Evolutionary conservation across 2,329 filamentous ascomycete species (phyloP).

Genomic region (Coleophoma crateriformis): DNA sequence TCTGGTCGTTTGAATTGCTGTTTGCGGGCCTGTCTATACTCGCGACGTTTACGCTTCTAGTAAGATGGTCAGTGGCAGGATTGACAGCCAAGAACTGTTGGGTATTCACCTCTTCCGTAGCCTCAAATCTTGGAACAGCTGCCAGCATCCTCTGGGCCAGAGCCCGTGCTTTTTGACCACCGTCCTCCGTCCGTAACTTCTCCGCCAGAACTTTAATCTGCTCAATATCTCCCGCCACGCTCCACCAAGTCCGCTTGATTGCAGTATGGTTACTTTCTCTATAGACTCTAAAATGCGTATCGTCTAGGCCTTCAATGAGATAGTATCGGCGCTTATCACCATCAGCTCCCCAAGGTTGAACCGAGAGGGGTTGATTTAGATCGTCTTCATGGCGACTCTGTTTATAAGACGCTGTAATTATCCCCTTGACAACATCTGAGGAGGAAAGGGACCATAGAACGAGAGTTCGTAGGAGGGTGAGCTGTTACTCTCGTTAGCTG

Average conservation of each 20-base stretch:
- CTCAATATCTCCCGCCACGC: constrained; percentile 83
- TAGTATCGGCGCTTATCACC: constrained; percentile 91
- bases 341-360: constrained; percentile 87
- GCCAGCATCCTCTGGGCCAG: constrained; percentile 72
- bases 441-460: constrained; percentile 85
- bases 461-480: constrained; percentile 76
- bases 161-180: constrained; percentile 72
- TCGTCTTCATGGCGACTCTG: constrained; percentile 74
- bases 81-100: background rate
- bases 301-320: constrained; percentile 87
- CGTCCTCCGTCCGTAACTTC: constrained; percentile 72
- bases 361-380: constrained; percentile 78
- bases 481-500: constrained; percentile 40
- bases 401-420: constrained; percentile 87
- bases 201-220: constrained; percentile 72
- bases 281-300: constrained; percentile 91
- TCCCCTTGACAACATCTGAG: constrained; percentile 74
- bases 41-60: constrained; percentile 85
- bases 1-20: constrained; percentile 81
- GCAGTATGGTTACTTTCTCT: constrained; percentile 82
- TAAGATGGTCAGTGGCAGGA: background rate
- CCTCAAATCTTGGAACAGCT: constrained; percentile 86
- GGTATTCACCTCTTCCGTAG: constrained; percentile 74
- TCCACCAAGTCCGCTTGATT: constrained; percentile 81
- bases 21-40: constrained; percentile 74